Evolutionary conservation across 495 filamentous ascomycete genomes (phyloP).

Genomic region (Aspergillus biplanus): DNA sequence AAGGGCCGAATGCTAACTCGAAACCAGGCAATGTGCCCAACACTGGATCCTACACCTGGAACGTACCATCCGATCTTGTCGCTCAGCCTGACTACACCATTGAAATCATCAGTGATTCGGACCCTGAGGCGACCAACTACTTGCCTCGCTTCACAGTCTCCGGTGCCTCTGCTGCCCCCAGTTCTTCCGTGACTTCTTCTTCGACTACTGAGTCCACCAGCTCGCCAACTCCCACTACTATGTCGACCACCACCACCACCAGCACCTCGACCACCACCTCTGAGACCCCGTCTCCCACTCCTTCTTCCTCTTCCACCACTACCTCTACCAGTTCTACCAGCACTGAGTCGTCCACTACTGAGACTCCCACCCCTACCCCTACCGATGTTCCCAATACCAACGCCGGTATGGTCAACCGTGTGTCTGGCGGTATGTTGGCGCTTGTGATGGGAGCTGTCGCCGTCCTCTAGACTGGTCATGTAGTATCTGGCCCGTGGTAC

Average conservation of each 20-base stretch:
- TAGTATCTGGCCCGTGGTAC: slow-evolving; percentile 18
- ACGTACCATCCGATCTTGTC: slow-evolving; percentile 45
- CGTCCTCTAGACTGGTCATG: slow-evolving; percentile 32
- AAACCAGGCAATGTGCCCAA: slow-evolving; percentile 55
- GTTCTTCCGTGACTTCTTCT: slow-evolving; percentile 35
- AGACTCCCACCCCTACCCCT: slow-evolving; percentile 15
- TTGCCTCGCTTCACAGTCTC: slow-evolving; percentile 60
- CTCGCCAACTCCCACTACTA: slow-evolving; percentile 57
- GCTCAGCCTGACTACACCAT: slow-evolving; percentile 59
- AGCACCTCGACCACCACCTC: slow-evolving; percentile 33
- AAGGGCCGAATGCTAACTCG: slow-evolving; percentile 20
- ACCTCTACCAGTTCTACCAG: slow-evolving; percentile 20
- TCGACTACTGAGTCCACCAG: slow-evolving; percentile 21
- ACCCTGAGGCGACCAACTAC: slow-evolving; percentile 57
- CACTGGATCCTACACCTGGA: slow-evolving; percentile 61
- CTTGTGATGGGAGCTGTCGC: slow-evolving; percentile 38
- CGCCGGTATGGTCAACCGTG: slow-evolving; percentile 39
- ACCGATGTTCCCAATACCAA: slow-evolving; percentile 42
- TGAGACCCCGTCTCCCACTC: neutral
- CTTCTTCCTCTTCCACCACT: slow-evolving; percentile 21
- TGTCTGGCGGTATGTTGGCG: slow-evolving; percentile 45
- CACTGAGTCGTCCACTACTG: slow-evolving; percentile 22
- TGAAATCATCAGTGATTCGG: slow-evolving; percentile 55
- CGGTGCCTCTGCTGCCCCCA: slow-evolving; percentile 46
- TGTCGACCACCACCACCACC: slow-evolving; percentile 43